Evolutionary conservation across 768 basidiomycete genomes (phyloP).

Genomic region (Mycena leptocephala): DNA sequence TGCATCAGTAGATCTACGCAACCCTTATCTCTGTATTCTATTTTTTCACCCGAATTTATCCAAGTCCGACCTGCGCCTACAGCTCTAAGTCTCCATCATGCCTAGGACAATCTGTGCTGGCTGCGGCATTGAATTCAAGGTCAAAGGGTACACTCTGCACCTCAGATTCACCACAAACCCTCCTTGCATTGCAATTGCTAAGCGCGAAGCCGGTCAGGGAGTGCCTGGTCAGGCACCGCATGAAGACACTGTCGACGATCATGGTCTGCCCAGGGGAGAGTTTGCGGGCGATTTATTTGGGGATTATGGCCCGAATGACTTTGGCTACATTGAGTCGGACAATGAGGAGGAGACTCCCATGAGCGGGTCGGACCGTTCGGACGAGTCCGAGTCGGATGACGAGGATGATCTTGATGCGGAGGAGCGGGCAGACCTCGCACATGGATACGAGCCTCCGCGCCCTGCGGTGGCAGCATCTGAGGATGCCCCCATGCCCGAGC

Average conservation of each 20-base stretch:
- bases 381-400: too few species aligned
- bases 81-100: background rate
- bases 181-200: background rate
- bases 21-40: background rate
- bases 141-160: background rate
- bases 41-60: background rate
- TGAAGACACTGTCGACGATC: background rate
- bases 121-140: background rate
- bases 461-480: conserved; percentile 35
- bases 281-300: conserved; percentile 6
- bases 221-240: background rate
- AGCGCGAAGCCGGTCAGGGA: background rate
- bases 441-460: conserved; percentile 29
- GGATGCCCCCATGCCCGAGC: too few species aligned
- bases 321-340: background rate
- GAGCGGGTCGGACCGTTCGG: background rate
- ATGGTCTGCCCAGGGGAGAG: background rate
- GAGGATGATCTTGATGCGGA: background rate
- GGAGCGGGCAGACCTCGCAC: background rate
- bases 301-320: background rate
- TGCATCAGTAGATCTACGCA: background rate
- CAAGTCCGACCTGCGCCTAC: background rate
- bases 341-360: background rate
- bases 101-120: background rate
- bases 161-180: background rate